These are phyloP conservation scores for Mycena amicta DNA, from an alignment of 768 basidiomycete genomes.

Conservation along the genomic window DNA sequence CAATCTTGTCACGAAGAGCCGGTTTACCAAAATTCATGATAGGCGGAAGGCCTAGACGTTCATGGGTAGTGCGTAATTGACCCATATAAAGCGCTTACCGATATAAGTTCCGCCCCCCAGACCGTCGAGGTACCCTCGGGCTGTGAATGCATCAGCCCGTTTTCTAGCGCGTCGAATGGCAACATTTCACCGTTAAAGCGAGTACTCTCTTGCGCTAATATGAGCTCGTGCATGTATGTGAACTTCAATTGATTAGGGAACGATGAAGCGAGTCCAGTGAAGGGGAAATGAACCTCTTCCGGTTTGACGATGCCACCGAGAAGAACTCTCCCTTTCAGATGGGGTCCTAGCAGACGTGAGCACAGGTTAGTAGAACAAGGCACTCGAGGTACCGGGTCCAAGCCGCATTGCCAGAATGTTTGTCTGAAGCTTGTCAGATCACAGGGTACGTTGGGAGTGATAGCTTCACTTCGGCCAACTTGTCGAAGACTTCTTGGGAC, in stretches of 20 bases:
- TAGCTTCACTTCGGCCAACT: conserved; percentile 54
- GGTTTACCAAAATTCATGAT: conserved; percentile 78
- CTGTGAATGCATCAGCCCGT: too few relatives aligned
- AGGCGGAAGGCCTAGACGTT: conserved; percentile 67
- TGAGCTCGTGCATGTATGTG: conserved; percentile 84
- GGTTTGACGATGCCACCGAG: conserved; percentile 76
- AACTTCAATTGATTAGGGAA: conserved; percentile 48
- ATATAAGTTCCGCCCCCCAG: conserved; percentile 51
- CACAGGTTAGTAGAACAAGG: not conserved
- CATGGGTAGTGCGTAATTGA: too few relatives aligned
- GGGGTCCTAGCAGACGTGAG: conserved; percentile 40
- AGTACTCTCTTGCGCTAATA: conserved; percentile 69
- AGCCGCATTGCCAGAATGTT: conserved; percentile 79
- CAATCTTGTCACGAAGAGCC: conserved; percentile 60
- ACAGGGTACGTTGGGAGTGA: conserved; percentile 21
- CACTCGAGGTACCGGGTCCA: conserved; percentile 67
- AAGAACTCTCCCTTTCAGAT: conserved; percentile 74
- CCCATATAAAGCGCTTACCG: conserved; percentile 28
- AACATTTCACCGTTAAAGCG: conserved; percentile 51
- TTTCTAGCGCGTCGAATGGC: not conserved
- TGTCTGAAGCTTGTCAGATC: conserved; percentile 25
- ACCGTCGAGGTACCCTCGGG: conserved; percentile 80
- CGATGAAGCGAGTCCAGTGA: not conserved
- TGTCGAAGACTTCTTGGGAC: conserved; percentile 72
- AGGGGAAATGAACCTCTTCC: conserved; percentile 56